phyloP scores from a whole-genome alignment of 2,329 filamentous ascomycete genomes.

The Ophiocordyceps camponoti-leonardi region DNA sequence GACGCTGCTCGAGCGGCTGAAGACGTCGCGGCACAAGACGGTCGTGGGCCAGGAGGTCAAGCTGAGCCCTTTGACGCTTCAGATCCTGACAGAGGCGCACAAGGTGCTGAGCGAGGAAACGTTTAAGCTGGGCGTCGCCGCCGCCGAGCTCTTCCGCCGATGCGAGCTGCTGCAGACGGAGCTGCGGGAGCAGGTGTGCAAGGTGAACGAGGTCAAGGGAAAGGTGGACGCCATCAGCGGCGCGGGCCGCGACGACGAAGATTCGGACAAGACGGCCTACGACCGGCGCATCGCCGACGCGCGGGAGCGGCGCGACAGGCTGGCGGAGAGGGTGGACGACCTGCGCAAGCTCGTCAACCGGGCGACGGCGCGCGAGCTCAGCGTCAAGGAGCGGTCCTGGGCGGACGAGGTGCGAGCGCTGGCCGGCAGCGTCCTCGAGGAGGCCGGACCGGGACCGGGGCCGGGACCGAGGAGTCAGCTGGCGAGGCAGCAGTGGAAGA shows the following conservation, averaged over 20 bases:
- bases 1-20: conserved; percentile 34
- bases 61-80: conserved; percentile 52
- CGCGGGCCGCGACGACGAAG: conserved; percentile 26
- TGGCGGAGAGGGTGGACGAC: conserved; percentile 42
- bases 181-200: conserved; percentile 47
- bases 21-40: conserved; percentile 42
- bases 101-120: conserved; percentile 55
- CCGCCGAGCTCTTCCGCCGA: conserved; percentile 54
- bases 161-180: conserved; percentile 53
- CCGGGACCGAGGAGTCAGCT: no score
- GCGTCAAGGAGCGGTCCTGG: conserved; percentile 26
- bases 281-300: conserved; percentile 39
- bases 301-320: conserved; percentile 34
- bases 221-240: conserved; percentile 47
- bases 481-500: no score
- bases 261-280: conserved; percentile 37
- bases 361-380: conserved; percentile 23
- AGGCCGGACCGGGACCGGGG: conserved; percentile 5
- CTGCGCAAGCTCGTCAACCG: conserved; percentile 29
- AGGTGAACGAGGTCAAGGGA: conserved; percentile 46
- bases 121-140: conserved; percentile 47
- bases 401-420: conserved; percentile 33
- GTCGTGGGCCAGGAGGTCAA: conserved; percentile 50
- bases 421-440: conserved; percentile 29
- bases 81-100: conserved; percentile 57